A percentile compares a stretch with the other conserved stretches of the same genome.
These are phyloP conservation scores for Myxozyma neglecta DNA, from an alignment of 805 yeast genomes.

Conservation along the genomic window DNA sequence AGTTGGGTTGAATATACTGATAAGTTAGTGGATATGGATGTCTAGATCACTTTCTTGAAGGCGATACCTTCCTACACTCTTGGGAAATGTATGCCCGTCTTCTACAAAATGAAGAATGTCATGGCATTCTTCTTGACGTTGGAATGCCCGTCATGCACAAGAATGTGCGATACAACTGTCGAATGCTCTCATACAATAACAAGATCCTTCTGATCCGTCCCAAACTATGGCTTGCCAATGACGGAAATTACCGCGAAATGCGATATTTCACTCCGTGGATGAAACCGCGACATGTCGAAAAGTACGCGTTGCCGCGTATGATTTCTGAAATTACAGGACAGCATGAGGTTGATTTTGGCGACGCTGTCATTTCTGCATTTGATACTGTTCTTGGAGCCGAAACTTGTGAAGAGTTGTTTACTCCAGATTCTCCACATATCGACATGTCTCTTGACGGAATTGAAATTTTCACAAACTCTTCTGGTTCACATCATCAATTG, in stretches of 20 bases:
- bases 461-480: slow-evolving; percentile 93
- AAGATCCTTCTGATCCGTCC: slow-evolving; percentile 85
- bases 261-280: slow-evolving; percentile 95
- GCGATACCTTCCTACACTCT: slow-evolving; percentile 81
- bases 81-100: slow-evolving; percentile 94
- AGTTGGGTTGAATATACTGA: neutral
- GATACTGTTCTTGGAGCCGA: slow-evolving; percentile 96
- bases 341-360: slow-evolving; percentile 75
- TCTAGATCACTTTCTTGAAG: slow-evolving; percentile 88
- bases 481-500: slow-evolving; percentile 97
- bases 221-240: slow-evolving; percentile 89
- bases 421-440: slow-evolving; percentile 95
- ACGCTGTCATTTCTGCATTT: slow-evolving; percentile 77
- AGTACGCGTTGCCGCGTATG: slow-evolving; percentile 66
- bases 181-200: slow-evolving; percentile 78
- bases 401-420: slow-evolving; percentile 96
- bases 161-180: slow-evolving; percentile 86
- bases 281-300: slow-evolving; percentile 72
- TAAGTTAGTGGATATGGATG: slow-evolving; percentile 55
- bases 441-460: slow-evolving; percentile 92
- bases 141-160: slow-evolving; percentile 94
- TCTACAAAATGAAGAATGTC: slow-evolving; percentile 62
- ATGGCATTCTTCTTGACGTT: slow-evolving; percentile 78
- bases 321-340: slow-evolving; percentile 70
- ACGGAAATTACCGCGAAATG: slow-evolving; percentile 98